These are phyloP conservation scores for Arachnomyces sp. DNA, from an alignment of 2,329 filamentous ascomycete genomes.

Conservation along the genomic window DNA sequence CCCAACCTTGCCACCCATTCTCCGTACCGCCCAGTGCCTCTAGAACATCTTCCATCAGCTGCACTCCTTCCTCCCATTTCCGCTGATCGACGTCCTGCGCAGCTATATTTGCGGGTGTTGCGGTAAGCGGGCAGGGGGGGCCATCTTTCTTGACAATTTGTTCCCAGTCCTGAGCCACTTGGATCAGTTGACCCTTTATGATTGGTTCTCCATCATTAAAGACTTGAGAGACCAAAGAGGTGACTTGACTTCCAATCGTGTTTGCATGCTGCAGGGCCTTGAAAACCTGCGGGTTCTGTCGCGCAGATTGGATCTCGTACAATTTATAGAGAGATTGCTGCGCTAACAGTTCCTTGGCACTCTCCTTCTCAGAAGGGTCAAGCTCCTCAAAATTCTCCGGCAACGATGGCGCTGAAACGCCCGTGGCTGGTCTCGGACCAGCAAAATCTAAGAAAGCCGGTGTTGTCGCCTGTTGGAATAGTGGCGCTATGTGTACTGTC, in stretches of 20 bases:
- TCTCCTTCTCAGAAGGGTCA: neutral
- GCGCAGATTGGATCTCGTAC: slow-evolving; percentile 4
- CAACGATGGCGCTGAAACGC: neutral
- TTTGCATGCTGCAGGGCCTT: slow-evolving; percentile 2
- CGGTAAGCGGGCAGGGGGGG: slow-evolving; percentile 1
- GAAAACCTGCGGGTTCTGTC: slow-evolving; percentile 3
- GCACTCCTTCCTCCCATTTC: slow-evolving; percentile 5
- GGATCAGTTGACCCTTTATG: slow-evolving; percentile 4
- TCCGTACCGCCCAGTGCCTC: slow-evolving; percentile 5
- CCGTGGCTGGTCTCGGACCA: neutral
- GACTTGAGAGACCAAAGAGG: slow-evolving; percentile 2
- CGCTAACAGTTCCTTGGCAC: neutral
- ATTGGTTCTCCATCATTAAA: slow-evolving; percentile 6
- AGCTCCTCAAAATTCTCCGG: slow-evolving; percentile 2
- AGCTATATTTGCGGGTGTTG: slow-evolving; percentile 2
- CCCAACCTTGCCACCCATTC: slow-evolving; percentile 6
- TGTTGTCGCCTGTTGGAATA: slow-evolving; percentile 17
- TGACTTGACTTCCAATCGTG: slow-evolving; percentile 3
- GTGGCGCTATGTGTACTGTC: slow-evolving; percentile 22
- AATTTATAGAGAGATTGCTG: slow-evolving; percentile 5
- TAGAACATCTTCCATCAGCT: slow-evolving; percentile 5
- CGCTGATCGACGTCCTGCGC: slow-evolving; percentile 4
- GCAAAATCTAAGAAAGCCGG: slow-evolving; percentile 3
- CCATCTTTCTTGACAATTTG: neutral
- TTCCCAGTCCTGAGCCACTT: slow-evolving; percentile 4